phyloP scores from a whole-genome alignment of 164 flowering plant genomes.

The Santalum album region DNA sequence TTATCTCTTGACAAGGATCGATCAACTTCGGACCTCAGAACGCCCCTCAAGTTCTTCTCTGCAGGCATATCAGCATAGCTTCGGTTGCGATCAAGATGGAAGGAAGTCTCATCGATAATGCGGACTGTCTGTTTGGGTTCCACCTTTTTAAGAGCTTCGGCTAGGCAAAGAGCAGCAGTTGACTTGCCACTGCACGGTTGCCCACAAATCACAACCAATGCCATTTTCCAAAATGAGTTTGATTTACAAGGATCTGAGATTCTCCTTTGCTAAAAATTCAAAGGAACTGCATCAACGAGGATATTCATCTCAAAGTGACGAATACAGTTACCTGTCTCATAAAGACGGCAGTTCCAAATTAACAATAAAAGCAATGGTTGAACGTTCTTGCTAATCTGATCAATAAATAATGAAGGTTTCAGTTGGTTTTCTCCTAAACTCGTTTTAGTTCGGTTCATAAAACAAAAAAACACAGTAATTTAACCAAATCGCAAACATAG shows the following conservation, averaged over 20 bases:
- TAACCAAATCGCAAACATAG: too few species aligned
- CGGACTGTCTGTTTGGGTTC: slow-evolving; percentile 39
- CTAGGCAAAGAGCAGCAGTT: slow-evolving; percentile 55
- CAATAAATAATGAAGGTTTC: too few species aligned
- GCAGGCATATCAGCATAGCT: slow-evolving; percentile 64
- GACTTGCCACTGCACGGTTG: slow-evolving; percentile 99
- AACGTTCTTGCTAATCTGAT: too few species aligned
- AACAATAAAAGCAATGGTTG: too few species aligned
- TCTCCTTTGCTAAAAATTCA: background rate
- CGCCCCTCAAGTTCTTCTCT: slow-evolving; percentile 84
- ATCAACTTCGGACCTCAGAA: slow-evolving; percentile 83
- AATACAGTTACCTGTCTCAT: too few species aligned
- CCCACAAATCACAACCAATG: slow-evolving; percentile 94
- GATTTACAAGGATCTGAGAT: background rate
- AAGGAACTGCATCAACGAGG: background rate
- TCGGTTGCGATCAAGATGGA: slow-evolving; percentile 73
- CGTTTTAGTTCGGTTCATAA: too few species aligned
- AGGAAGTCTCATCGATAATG: slow-evolving; percentile 64
- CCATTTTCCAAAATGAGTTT: slow-evolving; percentile 33
- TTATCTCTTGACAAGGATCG: slow-evolving; percentile 60
- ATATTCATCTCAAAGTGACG: too few species aligned
- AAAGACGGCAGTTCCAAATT: too few species aligned
- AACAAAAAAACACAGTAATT: too few species aligned
- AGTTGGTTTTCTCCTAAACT: too few species aligned
- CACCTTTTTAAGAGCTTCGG: slow-evolving; percentile 49